These are phyloP conservation scores for Calonectria pauciramosa DNA, from an alignment of 2,329 filamentous ascomycete species.

Conservation along the genomic window DNA sequence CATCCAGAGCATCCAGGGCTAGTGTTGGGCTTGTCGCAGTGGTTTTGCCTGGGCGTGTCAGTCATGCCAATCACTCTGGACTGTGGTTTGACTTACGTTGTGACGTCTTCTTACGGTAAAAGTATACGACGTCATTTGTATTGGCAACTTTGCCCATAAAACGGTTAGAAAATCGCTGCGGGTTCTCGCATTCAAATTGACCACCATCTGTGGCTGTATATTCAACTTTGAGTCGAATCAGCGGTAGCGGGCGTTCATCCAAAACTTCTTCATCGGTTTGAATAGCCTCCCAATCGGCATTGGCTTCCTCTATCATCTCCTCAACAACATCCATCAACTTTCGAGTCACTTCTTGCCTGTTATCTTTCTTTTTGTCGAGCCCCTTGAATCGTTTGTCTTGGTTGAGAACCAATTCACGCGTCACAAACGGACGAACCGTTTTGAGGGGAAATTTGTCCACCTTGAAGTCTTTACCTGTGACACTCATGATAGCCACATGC, in stretches of 20 bases:
- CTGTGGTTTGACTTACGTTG: conserved; percentile 44
- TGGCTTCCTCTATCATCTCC: conserved; percentile 88
- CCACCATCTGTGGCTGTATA: conserved; percentile 88
- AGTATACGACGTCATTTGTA: conserved; percentile 92
- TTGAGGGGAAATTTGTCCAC: conserved; percentile 87
- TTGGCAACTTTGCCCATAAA: conserved; percentile 95
- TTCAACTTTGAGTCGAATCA: conserved; percentile 92
- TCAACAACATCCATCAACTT: conserved; percentile 85
- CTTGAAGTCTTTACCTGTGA: conserved; percentile 87
- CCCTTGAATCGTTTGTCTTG: conserved; percentile 83
- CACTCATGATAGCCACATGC: conserved; percentile 86
- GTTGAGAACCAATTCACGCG: conserved; percentile 82
- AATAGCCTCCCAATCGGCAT: conserved; percentile 82
- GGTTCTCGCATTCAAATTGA: conserved; percentile 92
- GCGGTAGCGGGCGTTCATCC: conserved; percentile 78
- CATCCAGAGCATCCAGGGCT: conserved; percentile 67
- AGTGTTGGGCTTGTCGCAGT: conserved; percentile 71
- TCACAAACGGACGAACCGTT: conserved; percentile 91
- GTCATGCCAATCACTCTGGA: neutral
- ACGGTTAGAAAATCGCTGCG: conserved; percentile 93
- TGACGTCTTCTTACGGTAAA: conserved; percentile 87
- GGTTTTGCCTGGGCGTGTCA: conserved; percentile 46
- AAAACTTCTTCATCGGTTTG: conserved; percentile 75
- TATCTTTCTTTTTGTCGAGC: conserved; percentile 85
- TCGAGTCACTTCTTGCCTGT: conserved; percentile 83